Base-by-base conservation (phyloP, 352 stramenopile species). In the Globisporangium camurandrum region DNA sequence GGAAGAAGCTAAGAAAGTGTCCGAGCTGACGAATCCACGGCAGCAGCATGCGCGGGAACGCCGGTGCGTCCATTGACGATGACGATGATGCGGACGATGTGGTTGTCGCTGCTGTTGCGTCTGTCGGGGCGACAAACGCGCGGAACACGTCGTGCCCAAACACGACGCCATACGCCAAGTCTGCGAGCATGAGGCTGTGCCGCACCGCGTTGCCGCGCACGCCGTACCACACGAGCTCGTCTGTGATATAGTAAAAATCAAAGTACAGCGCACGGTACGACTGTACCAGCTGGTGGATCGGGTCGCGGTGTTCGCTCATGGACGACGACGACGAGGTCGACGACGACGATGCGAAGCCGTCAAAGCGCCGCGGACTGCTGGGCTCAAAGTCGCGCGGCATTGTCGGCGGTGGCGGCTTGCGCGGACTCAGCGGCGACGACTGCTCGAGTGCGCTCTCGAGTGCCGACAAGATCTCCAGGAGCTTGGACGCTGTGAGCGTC, bases 191-290 rank as follows among this genome's bases (percentile, higher is more conserved):
- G 26, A 94, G 63, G 26, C 76, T 90, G 51, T 90, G 82, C 8
- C 83, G 78, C 27, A 88, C 77, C 5, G 80, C 77, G 64, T 88
- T 92, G 33, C 83, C 74, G 8, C 83, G 83, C 44, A 94, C 81
- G 16, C 80, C 83, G 51, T 92, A 89, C 83, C 80, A 94, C 36
- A 92, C 77, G 30, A 94, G 61, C 53, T 94, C 83, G 61, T 94
- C 83, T 12, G 80, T 94, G 63, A 94, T 92, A 73, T 94, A 94
- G 67, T 90, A 94, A 43, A 94, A 94, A 54, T 94, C 83, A 44
- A 94, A 94, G 61, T 92, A 94, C 36, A 94, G 53, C 43, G 78
- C 77, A 3, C 80, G 83, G 61, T 90, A 94, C 23, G 72, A 84
- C 27, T 87, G 79, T 50, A 90, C 61, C 20, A 90, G 43, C 37